Conservation (phyloP, 768 basidiomycete species). For the Lentinula aciculospora region DNA sequence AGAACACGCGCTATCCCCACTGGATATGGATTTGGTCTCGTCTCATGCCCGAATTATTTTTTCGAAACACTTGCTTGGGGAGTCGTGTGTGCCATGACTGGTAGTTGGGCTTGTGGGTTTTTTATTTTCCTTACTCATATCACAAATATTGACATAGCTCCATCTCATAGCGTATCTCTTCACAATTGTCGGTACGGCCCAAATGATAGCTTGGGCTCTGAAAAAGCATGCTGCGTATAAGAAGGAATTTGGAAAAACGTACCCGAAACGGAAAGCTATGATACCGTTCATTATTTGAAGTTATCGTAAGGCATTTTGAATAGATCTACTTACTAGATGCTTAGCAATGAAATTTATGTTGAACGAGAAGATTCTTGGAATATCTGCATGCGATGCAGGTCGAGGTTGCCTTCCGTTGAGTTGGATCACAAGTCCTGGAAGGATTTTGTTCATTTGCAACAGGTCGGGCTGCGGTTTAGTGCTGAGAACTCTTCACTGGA, state of each 20-base stretch:
- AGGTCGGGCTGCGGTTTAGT: too few species aligned
- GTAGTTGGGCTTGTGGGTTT: conserved; percentile 63
- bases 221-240: conserved; percentile 90
- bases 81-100: conserved; percentile 69
- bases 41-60: conserved; percentile 92
- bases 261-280: conserved; percentile 80
- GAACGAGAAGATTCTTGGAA: too few species aligned
- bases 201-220: conserved; percentile 83
- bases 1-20: conserved; percentile 78
- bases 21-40: conserved; percentile 88
- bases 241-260: conserved; percentile 89
- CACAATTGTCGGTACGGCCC: conserved; percentile 47
- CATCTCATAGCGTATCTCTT: conserved; percentile 53
- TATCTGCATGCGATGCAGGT: too few species aligned
- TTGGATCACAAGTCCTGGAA: too few species aligned
- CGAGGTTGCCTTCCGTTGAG: too few species aligned
- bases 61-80: conserved; percentile 83
- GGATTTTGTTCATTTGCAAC: too few species aligned
- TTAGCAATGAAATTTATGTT: too few species aligned
- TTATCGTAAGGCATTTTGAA: too few species aligned
- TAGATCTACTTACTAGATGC: too few species aligned
- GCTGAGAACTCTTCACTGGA: too few species aligned
- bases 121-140: not conserved
- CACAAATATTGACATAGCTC: not conserved
- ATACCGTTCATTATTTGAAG: conserved; percentile 67